Evolutionary conservation across 495 filamentous ascomycete genomes (phyloP).

Genomic region (Aspergillus sclerotiicarbonarius): DNA sequence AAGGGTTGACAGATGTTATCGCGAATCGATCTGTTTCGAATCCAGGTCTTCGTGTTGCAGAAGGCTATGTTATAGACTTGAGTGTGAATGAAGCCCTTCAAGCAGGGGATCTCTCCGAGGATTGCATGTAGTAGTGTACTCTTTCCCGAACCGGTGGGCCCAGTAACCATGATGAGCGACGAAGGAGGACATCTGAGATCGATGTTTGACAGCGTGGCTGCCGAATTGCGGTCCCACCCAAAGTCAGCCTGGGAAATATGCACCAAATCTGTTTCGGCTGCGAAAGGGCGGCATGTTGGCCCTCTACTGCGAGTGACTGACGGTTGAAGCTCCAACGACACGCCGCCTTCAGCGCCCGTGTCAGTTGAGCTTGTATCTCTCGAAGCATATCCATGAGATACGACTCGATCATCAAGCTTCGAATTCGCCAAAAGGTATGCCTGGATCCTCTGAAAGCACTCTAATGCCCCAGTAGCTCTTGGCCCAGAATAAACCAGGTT

Average conservation of each 20-base stretch:
- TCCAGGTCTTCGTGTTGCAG: conserved; percentile 37
- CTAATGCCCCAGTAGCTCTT: neutral
- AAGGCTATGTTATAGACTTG: conserved; percentile 24
- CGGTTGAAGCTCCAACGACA: neutral
- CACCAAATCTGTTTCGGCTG: neutral
- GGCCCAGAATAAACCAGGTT: neutral
- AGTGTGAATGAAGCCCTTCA: conserved; percentile 5
- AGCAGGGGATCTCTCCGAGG: conserved; percentile 17
- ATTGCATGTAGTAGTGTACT: conserved; percentile 30
- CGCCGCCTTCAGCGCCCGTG: neutral
- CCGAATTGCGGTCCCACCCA: neutral
- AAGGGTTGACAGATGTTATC: conserved; percentile 28
- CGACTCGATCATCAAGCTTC: neutral
- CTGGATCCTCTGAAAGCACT: neutral
- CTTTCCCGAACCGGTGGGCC: conserved; percentile 30
- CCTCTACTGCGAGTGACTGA: neutral
- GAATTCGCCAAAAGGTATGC: neutral
- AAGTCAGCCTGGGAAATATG: neutral
- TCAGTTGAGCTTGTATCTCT: too few relatives aligned
- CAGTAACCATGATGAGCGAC: conserved; percentile 19
- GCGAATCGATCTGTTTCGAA: conserved; percentile 36
- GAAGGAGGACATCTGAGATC: neutral
- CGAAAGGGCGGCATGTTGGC: neutral
- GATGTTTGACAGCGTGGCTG: neutral
- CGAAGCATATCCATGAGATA: too few relatives aligned